phyloP scores from a whole-genome alignment of 2,329 filamentous ascomycete species.

The Camillea tinctor region DNA sequence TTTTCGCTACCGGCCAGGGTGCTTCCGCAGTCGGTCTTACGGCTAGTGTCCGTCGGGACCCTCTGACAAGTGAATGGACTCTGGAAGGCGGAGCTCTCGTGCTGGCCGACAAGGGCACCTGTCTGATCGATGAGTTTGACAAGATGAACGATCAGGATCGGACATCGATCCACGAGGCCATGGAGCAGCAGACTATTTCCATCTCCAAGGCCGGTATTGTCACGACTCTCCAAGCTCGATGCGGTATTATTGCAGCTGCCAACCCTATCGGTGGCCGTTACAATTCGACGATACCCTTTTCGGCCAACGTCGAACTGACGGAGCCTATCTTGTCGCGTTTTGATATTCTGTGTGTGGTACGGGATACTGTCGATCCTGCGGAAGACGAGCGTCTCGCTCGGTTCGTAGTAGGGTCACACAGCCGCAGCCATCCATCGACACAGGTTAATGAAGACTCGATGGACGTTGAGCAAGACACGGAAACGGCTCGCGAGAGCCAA shows the following conservation, averaged over 20 bases:
- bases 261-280: slow-evolving; percentile 96
- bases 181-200: slow-evolving; percentile 99
- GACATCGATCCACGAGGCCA: slow-evolving; percentile 97
- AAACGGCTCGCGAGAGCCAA: slow-evolving; percentile 32
- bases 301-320: slow-evolving; percentile 92
- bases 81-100: slow-evolving; percentile 94
- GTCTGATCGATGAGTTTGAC: slow-evolving; percentile 97
- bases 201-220: slow-evolving; percentile 99
- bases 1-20: slow-evolving; percentile 96
- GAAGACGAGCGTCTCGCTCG: slow-evolving; percentile 92
- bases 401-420: slow-evolving; percentile 94
- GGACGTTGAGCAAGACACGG: slow-evolving; percentile 60
- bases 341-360: slow-evolving; percentile 93
- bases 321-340: slow-evolving; percentile 98
- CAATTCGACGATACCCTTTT: slow-evolving; percentile 94
- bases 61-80: slow-evolving; percentile 95
- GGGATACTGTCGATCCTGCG: slow-evolving; percentile 87
- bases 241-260: slow-evolving; percentile 92
- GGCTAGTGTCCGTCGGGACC: slow-evolving; percentile 91
- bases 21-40: slow-evolving; percentile 97
- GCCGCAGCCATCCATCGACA: slow-evolving; percentile 71
- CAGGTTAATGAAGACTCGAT: slow-evolving; percentile 55
- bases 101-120: slow-evolving; percentile 90
- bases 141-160: slow-evolving; percentile 99
- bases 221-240: slow-evolving; percentile 92